phyloP scores from a whole-genome alignment of 768 basidiomycete species.

The Brasilioporus rufonigricans region DNA sequence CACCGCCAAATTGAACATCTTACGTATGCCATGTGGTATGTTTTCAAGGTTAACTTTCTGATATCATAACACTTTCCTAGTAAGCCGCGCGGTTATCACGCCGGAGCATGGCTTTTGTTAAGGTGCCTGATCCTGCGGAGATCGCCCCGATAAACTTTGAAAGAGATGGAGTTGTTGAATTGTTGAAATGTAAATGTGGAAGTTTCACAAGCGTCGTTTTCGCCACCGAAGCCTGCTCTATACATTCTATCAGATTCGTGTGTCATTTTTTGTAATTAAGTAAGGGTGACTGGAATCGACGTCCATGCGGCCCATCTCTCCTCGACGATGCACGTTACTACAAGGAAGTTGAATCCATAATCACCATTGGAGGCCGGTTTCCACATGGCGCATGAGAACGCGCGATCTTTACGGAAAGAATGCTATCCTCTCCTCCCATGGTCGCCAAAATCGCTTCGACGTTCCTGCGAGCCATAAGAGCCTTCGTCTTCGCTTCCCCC shows the following conservation, averaged over 20 bases:
- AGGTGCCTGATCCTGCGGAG: constrained; percentile 26
- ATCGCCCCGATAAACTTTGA: constrained; percentile 29
- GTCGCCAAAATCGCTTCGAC: constrained; percentile 34
- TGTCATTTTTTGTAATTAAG: constrained; percentile 14
- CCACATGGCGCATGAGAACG: constrained; percentile 19
- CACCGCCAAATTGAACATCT: constrained; percentile 13
- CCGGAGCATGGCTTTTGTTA: constrained; percentile 9
- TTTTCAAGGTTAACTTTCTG: constrained; percentile 30
- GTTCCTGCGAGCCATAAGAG: constrained; percentile 35
- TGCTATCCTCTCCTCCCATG: constrained; percentile 33
- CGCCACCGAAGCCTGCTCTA: constrained; percentile 6
- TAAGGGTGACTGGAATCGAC: background rate
- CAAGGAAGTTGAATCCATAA: constrained; percentile 20
- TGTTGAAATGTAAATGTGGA: background rate
- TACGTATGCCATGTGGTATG: constrained; percentile 20
- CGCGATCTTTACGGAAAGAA: constrained; percentile 20
- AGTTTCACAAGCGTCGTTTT: background rate
- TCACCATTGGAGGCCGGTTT: constrained; percentile 11
- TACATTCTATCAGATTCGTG: constrained; percentile 9
- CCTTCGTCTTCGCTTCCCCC: constrained; percentile 34
- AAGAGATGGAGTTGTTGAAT: constrained; percentile 1
- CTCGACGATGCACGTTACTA: constrained; percentile 8
- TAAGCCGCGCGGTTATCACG: constrained; percentile 15
- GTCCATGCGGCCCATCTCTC: background rate
- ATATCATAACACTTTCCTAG: constrained; percentile 8